Percentiles rank a stretch among this genome's conserved stretches.
Conservation (phyloP, 305 asterid species). For the Caryopteris hybrid region DNA sequence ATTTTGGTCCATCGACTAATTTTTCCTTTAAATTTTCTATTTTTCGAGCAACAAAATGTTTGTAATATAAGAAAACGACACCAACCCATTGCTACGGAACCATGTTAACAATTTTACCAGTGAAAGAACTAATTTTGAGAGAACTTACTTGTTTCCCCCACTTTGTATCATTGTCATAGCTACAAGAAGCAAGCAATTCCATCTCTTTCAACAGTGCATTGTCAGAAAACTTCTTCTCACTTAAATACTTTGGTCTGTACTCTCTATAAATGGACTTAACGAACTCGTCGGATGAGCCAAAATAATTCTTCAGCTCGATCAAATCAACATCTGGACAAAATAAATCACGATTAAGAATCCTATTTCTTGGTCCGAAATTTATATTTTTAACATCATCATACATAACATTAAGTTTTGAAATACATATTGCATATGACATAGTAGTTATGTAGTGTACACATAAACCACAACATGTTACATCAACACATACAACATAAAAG, state of each 20-base stretch:
- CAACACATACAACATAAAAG: no score
- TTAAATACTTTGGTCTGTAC: not conserved
- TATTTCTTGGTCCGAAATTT: not conserved
- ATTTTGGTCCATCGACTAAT: no score
- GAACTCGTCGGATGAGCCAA: constrained; percentile 47
- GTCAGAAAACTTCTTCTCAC: not conserved
- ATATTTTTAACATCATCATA: not conserved
- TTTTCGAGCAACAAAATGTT: no score
- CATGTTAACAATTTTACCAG: not conserved
- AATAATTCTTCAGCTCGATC: constrained; percentile 22
- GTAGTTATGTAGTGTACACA: no score
- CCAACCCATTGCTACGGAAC: not conserved
- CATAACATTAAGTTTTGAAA: no score
- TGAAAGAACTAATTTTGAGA: not conserved
- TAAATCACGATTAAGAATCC: not conserved
- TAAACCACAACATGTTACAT: no score
- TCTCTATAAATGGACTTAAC: constrained; percentile 26
- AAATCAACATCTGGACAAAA: constrained; percentile 30
- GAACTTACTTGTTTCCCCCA: constrained; percentile 59
- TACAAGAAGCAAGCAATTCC: constrained; percentile 40
- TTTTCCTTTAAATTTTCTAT: no score
- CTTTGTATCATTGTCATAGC: constrained; percentile 37
- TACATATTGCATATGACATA: no score
- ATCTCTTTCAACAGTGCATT: constrained; percentile 20
- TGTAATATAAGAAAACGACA: no score